phyloP scores from a whole-genome alignment of 441 rosid species.

The Capsella rubella region DNA sequence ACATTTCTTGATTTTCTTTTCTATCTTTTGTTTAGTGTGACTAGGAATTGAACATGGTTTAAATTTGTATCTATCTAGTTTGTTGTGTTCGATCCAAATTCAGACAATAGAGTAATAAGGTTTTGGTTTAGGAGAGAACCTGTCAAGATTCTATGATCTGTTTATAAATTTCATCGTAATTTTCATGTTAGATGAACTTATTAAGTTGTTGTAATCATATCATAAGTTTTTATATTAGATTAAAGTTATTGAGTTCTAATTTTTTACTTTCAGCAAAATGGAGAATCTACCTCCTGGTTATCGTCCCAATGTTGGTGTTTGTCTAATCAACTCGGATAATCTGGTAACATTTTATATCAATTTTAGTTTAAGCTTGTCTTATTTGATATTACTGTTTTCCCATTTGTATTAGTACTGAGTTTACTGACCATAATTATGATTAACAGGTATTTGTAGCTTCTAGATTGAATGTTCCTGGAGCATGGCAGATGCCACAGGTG shows the following conservation, averaged over 20 bases:
- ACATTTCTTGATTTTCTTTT: neutral
- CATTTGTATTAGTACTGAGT: neutral
- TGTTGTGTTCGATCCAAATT: slow-evolving; percentile 3
- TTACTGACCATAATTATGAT: slow-evolving; percentile 1
- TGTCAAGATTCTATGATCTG: slow-evolving; percentile 18
- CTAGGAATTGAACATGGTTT: neutral
- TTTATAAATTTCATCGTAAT: neutral
- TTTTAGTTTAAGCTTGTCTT: neutral
- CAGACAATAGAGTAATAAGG: neutral
- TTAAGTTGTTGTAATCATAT: neutral
- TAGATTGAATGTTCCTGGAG: slow-evolving; percentile 97
- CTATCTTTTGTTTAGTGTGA: neutral
- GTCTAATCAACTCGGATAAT: slow-evolving; percentile 88
- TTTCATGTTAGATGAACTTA: neutral
- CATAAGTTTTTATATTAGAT: too few relatives aligned
- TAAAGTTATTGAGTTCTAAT: too few relatives aligned
- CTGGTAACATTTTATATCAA: slow-evolving; percentile 52
- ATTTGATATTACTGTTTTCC: slow-evolving; percentile 15
- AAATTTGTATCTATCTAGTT: slow-evolving; percentile 2
- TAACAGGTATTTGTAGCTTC: slow-evolving; percentile 94
- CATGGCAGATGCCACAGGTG: slow-evolving; percentile 99
- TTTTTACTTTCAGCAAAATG: slow-evolving; percentile 48
- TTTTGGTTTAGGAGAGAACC: neutral
- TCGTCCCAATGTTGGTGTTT: slow-evolving; percentile 98
- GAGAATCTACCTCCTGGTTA: slow-evolving; percentile 93